These are phyloP conservation scores for Nissolia schottii DNA, from an alignment of 306 rosid genomes.

Conservation along the genomic window DNA sequence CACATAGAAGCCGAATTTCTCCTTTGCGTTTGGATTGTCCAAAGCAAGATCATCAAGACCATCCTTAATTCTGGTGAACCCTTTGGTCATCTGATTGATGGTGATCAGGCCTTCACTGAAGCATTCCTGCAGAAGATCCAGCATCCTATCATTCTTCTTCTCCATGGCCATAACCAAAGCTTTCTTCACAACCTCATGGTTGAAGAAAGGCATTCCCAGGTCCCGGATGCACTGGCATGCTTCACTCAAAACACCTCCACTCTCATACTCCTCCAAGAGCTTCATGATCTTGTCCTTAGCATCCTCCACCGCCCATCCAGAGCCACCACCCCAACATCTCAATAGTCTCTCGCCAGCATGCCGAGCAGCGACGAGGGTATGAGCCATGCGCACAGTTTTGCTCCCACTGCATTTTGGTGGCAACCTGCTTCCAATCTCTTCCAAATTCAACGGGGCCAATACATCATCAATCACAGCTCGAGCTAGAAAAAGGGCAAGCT, in stretches of 20 bases:
- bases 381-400: slow-evolving; percentile 83
- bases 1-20: slow-evolving; percentile 67
- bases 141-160: slow-evolving; percentile 88
- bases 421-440: slow-evolving; percentile 70
- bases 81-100: slow-evolving; percentile 87
- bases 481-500: slow-evolving; percentile 87
- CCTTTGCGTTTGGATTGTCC: slow-evolving; percentile 82
- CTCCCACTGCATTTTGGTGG: slow-evolving; percentile 66
- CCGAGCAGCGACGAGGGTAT: slow-evolving; percentile 74
- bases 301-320: slow-evolving; percentile 99
- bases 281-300: slow-evolving; percentile 95
- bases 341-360: slow-evolving; percentile 96
- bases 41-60: slow-evolving; percentile 91
- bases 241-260: slow-evolving; percentile 80
- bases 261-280: slow-evolving; percentile 89
- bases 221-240: slow-evolving; percentile 97
- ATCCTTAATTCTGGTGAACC: slow-evolving; percentile 82
- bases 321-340: slow-evolving; percentile 99
- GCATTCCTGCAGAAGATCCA: slow-evolving; percentile 83
- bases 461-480: slow-evolving; percentile 97
- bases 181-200: slow-evolving; percentile 98
- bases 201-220: slow-evolving; percentile 95
- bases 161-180: slow-evolving; percentile 98
- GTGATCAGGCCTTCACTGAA: slow-evolving; percentile 87
- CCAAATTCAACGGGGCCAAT: slow-evolving; percentile 83